Percentiles rank a stretch among this genome's conserved stretches.
Conservation (phyloP, 108 stramenopile species). For the Aurantiochytrium sp. region DNA sequence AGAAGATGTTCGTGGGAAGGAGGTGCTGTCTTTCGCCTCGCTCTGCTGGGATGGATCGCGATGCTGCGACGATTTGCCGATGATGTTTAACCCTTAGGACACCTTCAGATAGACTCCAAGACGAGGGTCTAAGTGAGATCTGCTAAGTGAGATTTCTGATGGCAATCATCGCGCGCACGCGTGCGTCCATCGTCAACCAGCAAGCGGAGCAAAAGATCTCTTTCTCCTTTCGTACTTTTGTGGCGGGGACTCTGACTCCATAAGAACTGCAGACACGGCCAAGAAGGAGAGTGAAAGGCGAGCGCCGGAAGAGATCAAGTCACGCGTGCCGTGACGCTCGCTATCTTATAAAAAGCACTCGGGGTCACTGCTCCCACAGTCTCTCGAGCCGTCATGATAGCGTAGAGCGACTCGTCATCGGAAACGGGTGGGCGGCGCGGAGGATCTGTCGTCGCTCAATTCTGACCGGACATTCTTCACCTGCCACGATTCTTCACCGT, state of each 20-base stretch:
- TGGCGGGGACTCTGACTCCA: too few relatives aligned
- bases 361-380: not conserved
- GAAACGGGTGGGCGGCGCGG: not conserved
- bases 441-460: conserved; percentile 7
- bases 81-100: conserved; percentile 11
- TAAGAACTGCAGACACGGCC: too few relatives aligned
- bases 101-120: conserved; percentile 15
- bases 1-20: too few relatives aligned
- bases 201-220: too few relatives aligned
- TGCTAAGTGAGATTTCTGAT: conserved; percentile 19
- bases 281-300: too few relatives aligned
- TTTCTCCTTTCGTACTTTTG: too few relatives aligned
- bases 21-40: not conserved
- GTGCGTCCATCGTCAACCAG: too few relatives aligned
- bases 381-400: conserved; percentile 8
- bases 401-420: not conserved
- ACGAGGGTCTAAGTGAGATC: not conserved
- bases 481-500: too few relatives aligned
- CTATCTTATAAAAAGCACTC: not conserved
- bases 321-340: not conserved
- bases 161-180: not conserved
- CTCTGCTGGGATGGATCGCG: not conserved
- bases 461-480: not conserved
- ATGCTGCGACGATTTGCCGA: not conserved
- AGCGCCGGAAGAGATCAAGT: too few relatives aligned